A percentile compares a stretch with the other conserved stretches of the same genome.
Conservation (phyloP, 1,139 yeast species). For the Kodamaea ohmeri region DNA sequence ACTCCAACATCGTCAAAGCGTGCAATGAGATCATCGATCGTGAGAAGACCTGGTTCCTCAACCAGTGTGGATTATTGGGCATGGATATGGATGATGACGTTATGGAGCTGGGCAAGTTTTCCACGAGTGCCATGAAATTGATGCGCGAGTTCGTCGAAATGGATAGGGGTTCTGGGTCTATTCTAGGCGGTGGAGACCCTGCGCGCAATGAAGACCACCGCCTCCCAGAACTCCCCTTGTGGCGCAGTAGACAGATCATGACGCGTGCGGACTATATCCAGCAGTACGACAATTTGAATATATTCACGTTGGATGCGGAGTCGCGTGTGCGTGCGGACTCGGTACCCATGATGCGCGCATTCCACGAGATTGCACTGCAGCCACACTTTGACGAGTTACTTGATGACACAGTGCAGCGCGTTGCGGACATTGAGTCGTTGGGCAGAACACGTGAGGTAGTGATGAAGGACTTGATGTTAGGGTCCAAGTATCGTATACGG, state of each 20-base stretch:
- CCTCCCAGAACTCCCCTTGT: conserved; percentile 71
- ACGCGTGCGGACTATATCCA: conserved; percentile 81
- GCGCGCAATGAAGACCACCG: conserved; percentile 40
- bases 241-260: conserved; percentile 86
- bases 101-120: conserved; percentile 79
- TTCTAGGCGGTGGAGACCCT: conserved; percentile 19
- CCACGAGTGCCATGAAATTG: conserved; percentile 72
- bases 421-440: conserved; percentile 71
- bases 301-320: conserved; percentile 74
- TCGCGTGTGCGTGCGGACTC: conserved; percentile 78
- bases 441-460: conserved; percentile 82
- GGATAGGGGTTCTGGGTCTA: conserved; percentile 44
- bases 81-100: conserved; percentile 85
- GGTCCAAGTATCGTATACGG: conserved; percentile 40
- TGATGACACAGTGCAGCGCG: conserved; percentile 67
- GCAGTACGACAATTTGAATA: conserved; percentile 67
- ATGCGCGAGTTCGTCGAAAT: conserved; percentile 71
- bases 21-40: conserved; percentile 71
- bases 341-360: conserved; percentile 88
- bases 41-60: conserved; percentile 82
- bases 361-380: conserved; percentile 70
- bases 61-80: conserved; percentile 78
- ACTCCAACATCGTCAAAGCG: conserved; percentile 57
- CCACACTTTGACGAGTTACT: conserved; percentile 72
- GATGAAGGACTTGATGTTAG: conserved; percentile 63